These are phyloP conservation scores for Lagenaria siceraria DNA, from an alignment of 306 rosid species.

Conservation along the genomic window DNA sequence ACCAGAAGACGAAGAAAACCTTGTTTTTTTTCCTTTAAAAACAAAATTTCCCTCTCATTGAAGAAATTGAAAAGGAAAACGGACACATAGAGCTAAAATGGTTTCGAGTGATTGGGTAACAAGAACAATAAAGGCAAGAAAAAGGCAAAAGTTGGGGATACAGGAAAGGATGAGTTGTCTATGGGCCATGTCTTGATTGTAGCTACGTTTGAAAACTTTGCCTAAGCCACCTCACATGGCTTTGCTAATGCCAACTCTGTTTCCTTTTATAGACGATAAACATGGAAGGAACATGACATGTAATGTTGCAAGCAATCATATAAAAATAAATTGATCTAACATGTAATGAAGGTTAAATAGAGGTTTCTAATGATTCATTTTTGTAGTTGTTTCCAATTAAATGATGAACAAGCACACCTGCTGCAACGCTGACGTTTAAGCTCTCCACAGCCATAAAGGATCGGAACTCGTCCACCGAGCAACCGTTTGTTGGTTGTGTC, in stretches of 20 bases:
- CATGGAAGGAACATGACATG: not conserved
- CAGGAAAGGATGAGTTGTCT: not conserved
- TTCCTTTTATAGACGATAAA: not conserved
- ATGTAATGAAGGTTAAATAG: not conserved
- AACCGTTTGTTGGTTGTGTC: constrained; percentile 14
- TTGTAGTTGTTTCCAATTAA: constrained; percentile 36
- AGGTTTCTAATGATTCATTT: constrained; percentile 4
- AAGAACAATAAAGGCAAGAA: not conserved
- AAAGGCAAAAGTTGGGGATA: not conserved
- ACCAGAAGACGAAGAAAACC: not conserved
- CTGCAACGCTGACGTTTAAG: constrained; percentile 91
- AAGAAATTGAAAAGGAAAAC: not conserved
- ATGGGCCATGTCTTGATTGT: constrained; percentile 1
- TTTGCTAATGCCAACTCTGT: constrained; percentile 2
- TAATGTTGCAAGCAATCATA: not conserved
- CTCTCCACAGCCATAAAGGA: constrained; percentile 92
- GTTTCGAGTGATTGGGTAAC: not conserved
- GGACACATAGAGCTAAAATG: not conserved
- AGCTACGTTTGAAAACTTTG: not conserved
- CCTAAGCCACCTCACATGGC: not conserved
- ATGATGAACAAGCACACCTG: constrained; percentile 96
- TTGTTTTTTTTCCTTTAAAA: not conserved
- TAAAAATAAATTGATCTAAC: not conserved
- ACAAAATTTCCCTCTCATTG: not conserved
- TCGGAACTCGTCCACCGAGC: constrained; percentile 46